Evolutionary conservation across 345 rosid species (phyloP), one percentile per base, ranked within the genome.

Genomic region (Erysimum cheiranthoides): DNA sequence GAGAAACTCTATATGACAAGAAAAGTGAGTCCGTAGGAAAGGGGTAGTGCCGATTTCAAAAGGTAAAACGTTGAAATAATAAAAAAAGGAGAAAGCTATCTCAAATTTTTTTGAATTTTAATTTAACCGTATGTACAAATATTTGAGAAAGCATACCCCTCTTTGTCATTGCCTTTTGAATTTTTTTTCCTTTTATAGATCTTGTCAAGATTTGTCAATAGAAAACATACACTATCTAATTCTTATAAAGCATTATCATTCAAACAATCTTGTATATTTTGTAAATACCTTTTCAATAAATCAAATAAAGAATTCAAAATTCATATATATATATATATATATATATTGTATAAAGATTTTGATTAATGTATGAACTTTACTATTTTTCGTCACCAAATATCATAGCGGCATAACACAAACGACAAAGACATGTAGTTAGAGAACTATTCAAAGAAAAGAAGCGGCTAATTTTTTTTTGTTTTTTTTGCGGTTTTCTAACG

Each of bases 171-270:
- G 59, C 65, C 71, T 62, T 76, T 68, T 60, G 14, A 21, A 68
- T 11, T 14, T 34, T 34, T 46, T 25, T 73, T 39, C 50, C 76
- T 70, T 70, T 77, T 56, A 53, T 62, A 70, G 80, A 76, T 76
- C 70, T 56, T 77, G 71, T 77, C 38, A 70, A 69, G 80, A 76
- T 76, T 70, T 69, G 59, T 43, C 62, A 43, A 68, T 40, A 61
- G 40, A 51, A 61, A n/a, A n/a, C 63, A 69, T 34, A 53, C 66
- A 69, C 75, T 42, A 51, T 49, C 46, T 46, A 54, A 54, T 36
- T 61, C 49, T 49, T 69, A 42, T 17, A 11, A 30, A 34, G 50
- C 21, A 57, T 31, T 14, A 7, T 18, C 53, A 21, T 51, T 6
- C 13, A 1, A 7, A 46, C 31, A 3, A 21, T 10, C 9, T 8